Conservation (phyloP, 768 basidiomycete genomes). For the Lactarius trivialis region DNA sequence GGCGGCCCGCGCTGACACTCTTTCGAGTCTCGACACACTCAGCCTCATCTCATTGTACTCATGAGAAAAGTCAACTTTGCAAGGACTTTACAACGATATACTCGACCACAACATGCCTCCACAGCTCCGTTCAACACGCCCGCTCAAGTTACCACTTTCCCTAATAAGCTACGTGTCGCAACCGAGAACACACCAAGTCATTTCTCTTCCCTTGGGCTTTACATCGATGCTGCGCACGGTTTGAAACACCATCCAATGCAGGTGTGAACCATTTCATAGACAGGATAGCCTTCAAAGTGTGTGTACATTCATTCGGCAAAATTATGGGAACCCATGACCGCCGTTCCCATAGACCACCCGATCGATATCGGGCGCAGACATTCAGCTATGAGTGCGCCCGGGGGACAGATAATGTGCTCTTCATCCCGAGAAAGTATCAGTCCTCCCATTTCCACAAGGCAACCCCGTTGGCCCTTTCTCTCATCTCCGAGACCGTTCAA, state of each 20-base stretch:
- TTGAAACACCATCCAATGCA: constrained; percentile 66
- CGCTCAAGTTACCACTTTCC: constrained; percentile 71
- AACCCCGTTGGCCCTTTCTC: no score
- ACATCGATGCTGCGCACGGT: constrained; percentile 87
- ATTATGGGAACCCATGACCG: constrained; percentile 40
- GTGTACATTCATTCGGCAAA: constrained; percentile 8
- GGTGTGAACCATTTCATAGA: constrained; percentile 93
- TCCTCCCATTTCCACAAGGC: no score
- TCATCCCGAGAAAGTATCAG: constrained; percentile 94
- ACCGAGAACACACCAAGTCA: constrained; percentile 89
- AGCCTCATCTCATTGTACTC: no score
- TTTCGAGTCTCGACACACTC: no score
- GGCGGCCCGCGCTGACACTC: no score
- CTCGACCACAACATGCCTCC: constrained; percentile 13
- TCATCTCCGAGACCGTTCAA: no score
- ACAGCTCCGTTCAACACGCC: constrained; percentile 29
- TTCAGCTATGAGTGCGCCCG: constrained; percentile 79
- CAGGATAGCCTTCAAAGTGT: constrained; percentile 93
- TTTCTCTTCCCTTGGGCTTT: constrained; percentile 90
- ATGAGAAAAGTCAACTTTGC: constrained; percentile 18
- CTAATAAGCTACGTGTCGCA: constrained; percentile 88
- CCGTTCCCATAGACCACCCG: no score
- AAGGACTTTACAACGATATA: constrained; percentile 12
- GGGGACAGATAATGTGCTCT: constrained; percentile 88
- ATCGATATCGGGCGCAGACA: constrained; percentile 64